Evolutionary conservation across 306 rosid species (phyloP), one percentile per base, ranked within the genome.

Genomic region (Prunus kanzakura): DNA sequence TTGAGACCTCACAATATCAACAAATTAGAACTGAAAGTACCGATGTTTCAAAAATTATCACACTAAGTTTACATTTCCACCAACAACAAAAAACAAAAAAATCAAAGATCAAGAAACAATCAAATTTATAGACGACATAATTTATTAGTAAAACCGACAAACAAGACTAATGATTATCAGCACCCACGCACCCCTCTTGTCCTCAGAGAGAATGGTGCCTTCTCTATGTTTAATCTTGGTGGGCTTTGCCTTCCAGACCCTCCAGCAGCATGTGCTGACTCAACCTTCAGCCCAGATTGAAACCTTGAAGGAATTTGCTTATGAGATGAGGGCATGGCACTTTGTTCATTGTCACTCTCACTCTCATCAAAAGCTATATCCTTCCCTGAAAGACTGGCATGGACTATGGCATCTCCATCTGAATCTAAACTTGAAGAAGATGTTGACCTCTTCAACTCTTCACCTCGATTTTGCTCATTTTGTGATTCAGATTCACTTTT

Each of bases 151-250:
- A 64, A 57, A 47, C 11, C 68, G 56, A 45, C 30, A 55, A n/a
- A 76, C 38, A 55, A 38, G 4, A 46, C 9, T 58, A 15, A 8
- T 46, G 77, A 72, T 56, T 32, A 51, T 81, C 76, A 81, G 60
- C 76, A 69, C 16, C 81, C 85, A 23, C 78, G 71, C 18, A 74
- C 78, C 46, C 61, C 74, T 82, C 77, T 79, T 23, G 79, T 84
- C 75, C 88, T 86, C 81, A 75, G 87, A n/a, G 97, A 91, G 30
- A 88, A 75, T 46, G 91, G 91, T 76, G 67, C 80, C 78, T 81
- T 89, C 69, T 82, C 80, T 32, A 87, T 32, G 82, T 84, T 87
- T 72, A 84, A 11, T 25, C 76, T 62, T 54, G 74, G 79, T 12
- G 73, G 54, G 49, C 74, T 77, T 27, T 78, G 85, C 78, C 70